Evolutionary conservation across 2,329 filamentous ascomycete species (phyloP).

Genomic region (Penicillium sp.): DNA sequence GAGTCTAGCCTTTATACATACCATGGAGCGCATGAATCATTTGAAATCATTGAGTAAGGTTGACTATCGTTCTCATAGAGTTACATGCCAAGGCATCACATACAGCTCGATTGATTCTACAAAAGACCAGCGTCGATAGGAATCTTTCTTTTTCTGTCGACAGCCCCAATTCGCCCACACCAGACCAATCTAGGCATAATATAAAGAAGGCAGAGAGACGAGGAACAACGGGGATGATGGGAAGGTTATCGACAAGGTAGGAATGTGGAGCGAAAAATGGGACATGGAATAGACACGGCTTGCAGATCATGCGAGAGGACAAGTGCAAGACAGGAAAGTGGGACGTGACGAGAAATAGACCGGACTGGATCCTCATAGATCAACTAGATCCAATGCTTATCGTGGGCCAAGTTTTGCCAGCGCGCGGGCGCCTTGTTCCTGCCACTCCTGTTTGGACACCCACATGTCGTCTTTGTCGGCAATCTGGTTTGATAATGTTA

Average conservation of each 20-base stretch:
- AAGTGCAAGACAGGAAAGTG: conserved; percentile 15
- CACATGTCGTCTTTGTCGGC: conserved; percentile 99
- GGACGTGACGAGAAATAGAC: conserved; percentile 10
- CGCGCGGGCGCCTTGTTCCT: conserved; percentile 78
- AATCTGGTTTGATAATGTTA: conserved; percentile 53
- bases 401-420: conserved; percentile 90
- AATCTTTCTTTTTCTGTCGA: conserved; percentile 19
- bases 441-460: conserved; percentile 95
- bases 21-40: too few relatives aligned
- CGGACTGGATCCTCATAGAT: conserved; percentile 15
- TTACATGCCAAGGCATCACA: background rate
- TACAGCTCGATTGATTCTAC: background rate
- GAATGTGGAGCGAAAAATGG: conserved; percentile 8
- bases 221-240: conserved; percentile 8
- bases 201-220: conserved; percentile 15
- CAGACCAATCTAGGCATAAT: conserved; percentile 24
- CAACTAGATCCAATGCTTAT: conserved; percentile 41
- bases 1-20: background rate
- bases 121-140: conserved; percentile 4
- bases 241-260: conserved; percentile 11
- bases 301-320: conserved; percentile 17
- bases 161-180: conserved; percentile 17
- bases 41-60: too few relatives aligned
- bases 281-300: conserved; percentile 14
- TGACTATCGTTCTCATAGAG: too few relatives aligned